phyloP scores from a whole-genome alignment of 1,284 basidiomycete genomes.

The Trametes versicolor region DNA sequence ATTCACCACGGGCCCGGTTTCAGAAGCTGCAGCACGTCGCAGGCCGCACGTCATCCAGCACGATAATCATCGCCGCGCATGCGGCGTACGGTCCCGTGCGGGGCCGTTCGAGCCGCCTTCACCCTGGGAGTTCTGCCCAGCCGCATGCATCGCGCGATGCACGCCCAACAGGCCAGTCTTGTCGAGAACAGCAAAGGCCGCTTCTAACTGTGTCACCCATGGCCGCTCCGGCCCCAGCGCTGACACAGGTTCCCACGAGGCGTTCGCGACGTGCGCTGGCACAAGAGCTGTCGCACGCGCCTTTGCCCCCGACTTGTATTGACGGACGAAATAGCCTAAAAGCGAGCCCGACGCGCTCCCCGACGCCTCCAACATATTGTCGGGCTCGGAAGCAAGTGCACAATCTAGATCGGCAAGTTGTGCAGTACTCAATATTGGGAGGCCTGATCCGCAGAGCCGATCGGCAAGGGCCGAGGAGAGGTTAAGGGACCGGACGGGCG shows the following conservation, averaged over 20 bases:
- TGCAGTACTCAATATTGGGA: not conserved
- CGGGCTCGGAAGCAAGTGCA: constrained; percentile 9
- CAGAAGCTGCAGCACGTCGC: constrained; percentile 2
- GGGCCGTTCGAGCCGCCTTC: constrained; percentile 1
- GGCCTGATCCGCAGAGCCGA: constrained; percentile 16
- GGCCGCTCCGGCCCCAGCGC: not conserved
- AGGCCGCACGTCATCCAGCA: not conserved
- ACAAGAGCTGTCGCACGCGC: not conserved
- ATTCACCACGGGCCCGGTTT: constrained; percentile 2
- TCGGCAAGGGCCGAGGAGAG: constrained; percentile 20
- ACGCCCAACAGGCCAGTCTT: not conserved
- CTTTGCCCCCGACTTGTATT: not conserved
- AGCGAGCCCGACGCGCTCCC: constrained; percentile 1
- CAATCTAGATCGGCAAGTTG: constrained; percentile 13
- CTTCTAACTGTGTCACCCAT: not conserved
- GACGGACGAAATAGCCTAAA: not conserved
- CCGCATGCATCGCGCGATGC: constrained; percentile 4
- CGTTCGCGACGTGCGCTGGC: constrained; percentile 5
- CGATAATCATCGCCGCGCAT: not conserved
- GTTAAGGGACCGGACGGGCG: constrained; percentile 10
- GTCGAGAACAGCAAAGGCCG: constrained; percentile 3
- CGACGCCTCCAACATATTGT: not conserved
- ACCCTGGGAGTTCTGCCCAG: not conserved
- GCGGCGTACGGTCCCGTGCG: constrained; percentile 3
- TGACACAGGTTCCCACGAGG: not conserved